Evolutionary conservation across 768 basidiomycete species (phyloP).

Genomic region (Rhizopogon vulgaris): DNA sequence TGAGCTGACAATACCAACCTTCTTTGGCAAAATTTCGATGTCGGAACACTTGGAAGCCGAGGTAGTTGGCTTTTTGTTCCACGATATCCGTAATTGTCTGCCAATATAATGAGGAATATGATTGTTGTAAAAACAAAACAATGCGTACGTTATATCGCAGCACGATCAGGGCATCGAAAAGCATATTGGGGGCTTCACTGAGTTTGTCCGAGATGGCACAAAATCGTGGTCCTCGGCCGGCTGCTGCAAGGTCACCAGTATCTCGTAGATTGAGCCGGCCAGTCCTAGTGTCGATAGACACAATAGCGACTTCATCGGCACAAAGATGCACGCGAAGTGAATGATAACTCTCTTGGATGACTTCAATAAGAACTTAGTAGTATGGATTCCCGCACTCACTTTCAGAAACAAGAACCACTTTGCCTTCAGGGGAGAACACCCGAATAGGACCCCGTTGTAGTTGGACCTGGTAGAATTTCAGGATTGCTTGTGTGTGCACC

Average conservation of each 20-base stretch:
- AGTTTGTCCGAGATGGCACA: slow-evolving; percentile 49
- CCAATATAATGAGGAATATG: background rate
- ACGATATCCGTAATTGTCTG: slow-evolving; percentile 80
- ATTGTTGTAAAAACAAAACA: background rate
- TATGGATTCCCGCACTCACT: slow-evolving; percentile 32
- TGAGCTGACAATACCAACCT: slow-evolving; percentile 34
- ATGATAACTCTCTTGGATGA: slow-evolving; percentile 40
- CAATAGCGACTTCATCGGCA: slow-evolving; percentile 67
- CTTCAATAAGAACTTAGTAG: background rate
- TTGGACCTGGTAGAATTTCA: slow-evolving; percentile 49
- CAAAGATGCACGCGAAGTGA: slow-evolving; percentile 67
- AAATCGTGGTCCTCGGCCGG: slow-evolving; percentile 66
- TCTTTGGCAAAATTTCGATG: slow-evolving; percentile 59
- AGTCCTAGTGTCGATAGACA: slow-evolving; percentile 75
- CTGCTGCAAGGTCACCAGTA: slow-evolving; percentile 73
- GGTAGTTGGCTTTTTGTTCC: slow-evolving; percentile 80
- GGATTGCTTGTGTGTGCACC: slow-evolving; percentile 58
- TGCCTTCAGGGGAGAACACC: slow-evolving; percentile 59
- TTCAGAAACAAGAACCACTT: slow-evolving; percentile 49
- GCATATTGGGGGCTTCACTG: slow-evolving; percentile 60
- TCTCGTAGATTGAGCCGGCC: slow-evolving; percentile 76
- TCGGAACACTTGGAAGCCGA: slow-evolving; percentile 74
- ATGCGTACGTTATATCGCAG: slow-evolving; percentile 58
- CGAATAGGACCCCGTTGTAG: slow-evolving; percentile 45
- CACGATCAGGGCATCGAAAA: slow-evolving; percentile 51